Conservation (phyloP, 495 filamentous ascomycete genomes). For the Talaromyces liani region DNA sequence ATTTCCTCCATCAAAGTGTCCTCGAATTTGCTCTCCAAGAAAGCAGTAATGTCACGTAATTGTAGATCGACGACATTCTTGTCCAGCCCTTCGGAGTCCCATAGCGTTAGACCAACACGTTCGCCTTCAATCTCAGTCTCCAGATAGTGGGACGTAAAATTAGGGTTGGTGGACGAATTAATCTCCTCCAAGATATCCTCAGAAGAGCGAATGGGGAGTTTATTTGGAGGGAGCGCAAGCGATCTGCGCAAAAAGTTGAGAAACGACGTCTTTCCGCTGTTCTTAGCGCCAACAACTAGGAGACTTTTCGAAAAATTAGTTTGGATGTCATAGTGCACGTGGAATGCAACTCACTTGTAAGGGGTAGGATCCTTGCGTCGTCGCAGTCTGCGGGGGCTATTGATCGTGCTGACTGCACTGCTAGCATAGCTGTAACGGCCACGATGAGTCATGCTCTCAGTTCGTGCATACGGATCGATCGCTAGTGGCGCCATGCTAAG, state of each 20-base stretch:
- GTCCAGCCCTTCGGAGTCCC: constrained; percentile 93
- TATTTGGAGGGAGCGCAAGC: constrained; percentile 71
- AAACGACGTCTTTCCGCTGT: constrained; percentile 93
- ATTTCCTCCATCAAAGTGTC: constrained; percentile 97
- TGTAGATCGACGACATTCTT: constrained; percentile 91
- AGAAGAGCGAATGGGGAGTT: constrained; percentile 49
- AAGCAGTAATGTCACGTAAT: constrained; percentile 80
- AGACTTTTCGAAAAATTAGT: constrained; percentile 49
- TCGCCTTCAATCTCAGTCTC: constrained; percentile 94
- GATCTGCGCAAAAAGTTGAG: constrained; percentile 88
- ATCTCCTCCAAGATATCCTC: constrained; percentile 40
- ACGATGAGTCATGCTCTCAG: constrained; percentile 94
- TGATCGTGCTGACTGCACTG: constrained; percentile 83
- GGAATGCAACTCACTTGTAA: constrained; percentile 72
- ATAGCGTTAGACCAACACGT: constrained; percentile 85
- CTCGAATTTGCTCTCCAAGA: constrained; percentile 96
- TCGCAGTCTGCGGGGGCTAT: constrained; percentile 85
- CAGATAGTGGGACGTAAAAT: constrained; percentile 79
- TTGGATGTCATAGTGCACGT: not conserved
- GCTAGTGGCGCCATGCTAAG: constrained; percentile 32
- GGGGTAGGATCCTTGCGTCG: constrained; percentile 95
- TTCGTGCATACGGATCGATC: constrained; percentile 69
- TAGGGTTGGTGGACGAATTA: constrained; percentile 42
- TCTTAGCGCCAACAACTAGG: constrained; percentile 80
- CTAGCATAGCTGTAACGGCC: constrained; percentile 96